Evolutionary conservation across 768 basidiomycete genomes (phyloP).

Genomic region (Exsudoporus frostii): DNA sequence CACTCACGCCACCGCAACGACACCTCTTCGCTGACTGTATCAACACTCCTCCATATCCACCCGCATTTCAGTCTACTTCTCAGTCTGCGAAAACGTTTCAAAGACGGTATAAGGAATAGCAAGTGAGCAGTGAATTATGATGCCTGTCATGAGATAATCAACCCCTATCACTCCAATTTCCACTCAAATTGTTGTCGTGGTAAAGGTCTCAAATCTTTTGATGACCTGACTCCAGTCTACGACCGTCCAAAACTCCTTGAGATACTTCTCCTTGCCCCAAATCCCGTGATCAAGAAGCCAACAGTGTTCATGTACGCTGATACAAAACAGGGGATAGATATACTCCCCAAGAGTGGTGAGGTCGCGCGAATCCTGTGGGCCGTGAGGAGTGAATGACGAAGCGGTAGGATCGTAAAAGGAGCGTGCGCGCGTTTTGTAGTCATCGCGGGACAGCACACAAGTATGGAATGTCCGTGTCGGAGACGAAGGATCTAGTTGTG

Average conservation of each 20-base stretch:
- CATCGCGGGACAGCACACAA: slow-evolving; percentile 1
- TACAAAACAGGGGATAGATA: slow-evolving; percentile 72
- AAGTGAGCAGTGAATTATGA: slow-evolving; percentile 25
- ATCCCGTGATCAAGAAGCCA: slow-evolving; percentile 89
- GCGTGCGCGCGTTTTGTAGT: slow-evolving; percentile 17
- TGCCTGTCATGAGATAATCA: slow-evolving; percentile 6
- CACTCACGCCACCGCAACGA: too few relatives aligned
- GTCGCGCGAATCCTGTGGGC: slow-evolving; percentile 23
- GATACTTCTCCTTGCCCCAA: slow-evolving; percentile 87
- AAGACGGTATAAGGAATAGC: slow-evolving; percentile 14
- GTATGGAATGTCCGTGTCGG: slow-evolving; percentile 32
- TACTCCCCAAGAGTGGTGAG: slow-evolving; percentile 43
- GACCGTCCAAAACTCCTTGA: slow-evolving; percentile 80
- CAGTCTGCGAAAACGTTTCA: background rate
- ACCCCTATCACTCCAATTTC: background rate
- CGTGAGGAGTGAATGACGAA: background rate
- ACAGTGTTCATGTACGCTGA: slow-evolving; percentile 80
- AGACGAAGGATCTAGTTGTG: slow-evolving; percentile 30
- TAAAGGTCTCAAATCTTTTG: slow-evolving; percentile 28
- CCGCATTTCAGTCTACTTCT: too few relatives aligned
- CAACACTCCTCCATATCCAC: too few relatives aligned
- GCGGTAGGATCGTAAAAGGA: slow-evolving; percentile 27
- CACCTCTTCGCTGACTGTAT: too few relatives aligned
- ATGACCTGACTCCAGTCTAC: slow-evolving; percentile 71
- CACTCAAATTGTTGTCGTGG: slow-evolving; percentile 8